Evolutionary conservation across 2,329 filamentous ascomycete species (phyloP).

Genomic region (Apiospora phragmitis): DNA sequence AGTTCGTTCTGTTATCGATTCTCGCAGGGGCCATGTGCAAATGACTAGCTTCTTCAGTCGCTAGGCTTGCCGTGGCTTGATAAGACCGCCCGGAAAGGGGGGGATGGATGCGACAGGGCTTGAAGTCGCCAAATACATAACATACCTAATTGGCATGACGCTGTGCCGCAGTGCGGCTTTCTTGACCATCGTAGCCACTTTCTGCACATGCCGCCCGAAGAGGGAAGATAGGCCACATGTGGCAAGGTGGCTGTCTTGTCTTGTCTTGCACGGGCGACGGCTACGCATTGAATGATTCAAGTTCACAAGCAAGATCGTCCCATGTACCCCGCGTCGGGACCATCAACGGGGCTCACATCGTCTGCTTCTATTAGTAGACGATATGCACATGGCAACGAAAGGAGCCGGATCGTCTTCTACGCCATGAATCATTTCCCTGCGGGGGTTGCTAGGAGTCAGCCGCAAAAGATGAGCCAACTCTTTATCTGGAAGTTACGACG

Average conservation of each 20-base stretch:
- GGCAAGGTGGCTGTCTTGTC: neutral
- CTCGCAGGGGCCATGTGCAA: neutral
- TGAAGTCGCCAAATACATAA: neutral
- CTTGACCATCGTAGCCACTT: neutral
- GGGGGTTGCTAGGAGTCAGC: neutral
- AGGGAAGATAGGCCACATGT: neutral
- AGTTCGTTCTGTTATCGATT: neutral
- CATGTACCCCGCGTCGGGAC: neutral
- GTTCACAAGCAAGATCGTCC: neutral
- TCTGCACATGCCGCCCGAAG: neutral
- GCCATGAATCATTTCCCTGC: neutral
- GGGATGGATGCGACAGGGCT: neutral
- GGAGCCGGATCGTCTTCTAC: neutral
- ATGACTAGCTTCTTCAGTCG: neutral
- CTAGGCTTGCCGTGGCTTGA: neutral
- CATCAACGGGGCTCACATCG: neutral
- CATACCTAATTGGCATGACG: neutral
- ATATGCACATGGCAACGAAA: neutral
- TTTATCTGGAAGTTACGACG: neutral
- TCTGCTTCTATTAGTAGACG: neutral
- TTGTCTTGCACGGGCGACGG: neutral
- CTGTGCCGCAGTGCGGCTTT: neutral
- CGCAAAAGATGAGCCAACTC: neutral
- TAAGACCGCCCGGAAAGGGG: neutral
- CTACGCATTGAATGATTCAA: neutral